These are phyloP conservation scores for Raffaelea arxii DNA, from an alignment of 2,329 filamentous ascomycete species.

Conservation along the genomic window DNA sequence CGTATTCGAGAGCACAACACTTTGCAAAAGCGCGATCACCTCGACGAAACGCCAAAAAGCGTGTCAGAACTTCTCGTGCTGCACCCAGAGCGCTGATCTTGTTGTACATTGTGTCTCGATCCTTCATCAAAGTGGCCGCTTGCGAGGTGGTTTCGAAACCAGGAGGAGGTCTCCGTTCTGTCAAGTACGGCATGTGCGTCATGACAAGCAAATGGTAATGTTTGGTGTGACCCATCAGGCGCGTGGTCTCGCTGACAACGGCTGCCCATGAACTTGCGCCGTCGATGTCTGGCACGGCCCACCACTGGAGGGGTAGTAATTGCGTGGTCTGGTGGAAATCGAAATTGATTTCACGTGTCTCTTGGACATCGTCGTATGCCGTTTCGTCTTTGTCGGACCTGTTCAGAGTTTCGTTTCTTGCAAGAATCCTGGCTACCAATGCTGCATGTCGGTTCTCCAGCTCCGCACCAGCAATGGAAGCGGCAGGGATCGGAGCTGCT, in stretches of 20 bases:
- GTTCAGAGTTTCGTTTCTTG: slow-evolving; percentile 21
- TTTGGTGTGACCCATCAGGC: slow-evolving; percentile 23
- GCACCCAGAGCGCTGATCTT: slow-evolving; percentile 31
- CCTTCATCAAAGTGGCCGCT: slow-evolving; percentile 15
- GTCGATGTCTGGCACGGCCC: slow-evolving; percentile 21
- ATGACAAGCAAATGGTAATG: slow-evolving; percentile 37
- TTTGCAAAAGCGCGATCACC: slow-evolving; percentile 18
- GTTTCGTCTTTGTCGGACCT: slow-evolving; percentile 2
- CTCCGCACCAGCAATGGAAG: slow-evolving; percentile 8
- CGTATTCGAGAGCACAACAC: slow-evolving; percentile 23
- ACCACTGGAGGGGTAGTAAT: slow-evolving; percentile 25
- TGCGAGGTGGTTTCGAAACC: background rate
- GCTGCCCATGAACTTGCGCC: slow-evolving; percentile 8
- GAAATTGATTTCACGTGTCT: slow-evolving; percentile 22
- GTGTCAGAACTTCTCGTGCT: slow-evolving; percentile 24
- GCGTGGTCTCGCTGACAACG: slow-evolving; percentile 13
- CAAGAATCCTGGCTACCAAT: slow-evolving; percentile 25
- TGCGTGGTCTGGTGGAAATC: slow-evolving; percentile 21
- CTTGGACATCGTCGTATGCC: slow-evolving; percentile 14
- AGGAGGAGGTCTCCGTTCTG: slow-evolving; percentile 19
- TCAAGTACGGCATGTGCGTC: slow-evolving; percentile 43
- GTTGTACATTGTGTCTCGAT: slow-evolving; percentile 29
- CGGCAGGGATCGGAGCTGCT: background rate
- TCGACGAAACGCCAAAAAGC: slow-evolving; percentile 22
- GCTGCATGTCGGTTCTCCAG: slow-evolving; percentile 22